A percentile compares a stretch with the other conserved stretches of the same genome.
These are phyloP conservation scores for Entophlyctis luteolus DNA, from an alignment of 192 early-diverging fungal genomes.

Conservation along the genomic window DNA sequence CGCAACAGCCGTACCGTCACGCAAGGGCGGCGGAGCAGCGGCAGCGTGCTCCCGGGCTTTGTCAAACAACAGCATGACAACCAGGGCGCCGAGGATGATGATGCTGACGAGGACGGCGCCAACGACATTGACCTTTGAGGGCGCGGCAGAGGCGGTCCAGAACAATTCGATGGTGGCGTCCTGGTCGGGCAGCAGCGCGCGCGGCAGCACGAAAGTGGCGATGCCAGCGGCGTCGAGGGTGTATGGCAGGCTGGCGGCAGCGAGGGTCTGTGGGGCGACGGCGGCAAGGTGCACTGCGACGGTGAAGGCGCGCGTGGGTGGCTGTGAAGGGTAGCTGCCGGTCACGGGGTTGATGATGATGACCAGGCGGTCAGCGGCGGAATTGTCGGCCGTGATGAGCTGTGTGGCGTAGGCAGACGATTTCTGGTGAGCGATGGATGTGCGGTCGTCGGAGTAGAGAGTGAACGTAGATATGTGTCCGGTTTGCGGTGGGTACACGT, in stretches of 20 bases:
- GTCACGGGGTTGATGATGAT: neutral
- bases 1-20: too few species aligned
- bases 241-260: too few species aligned
- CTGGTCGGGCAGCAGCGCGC: too few species aligned
- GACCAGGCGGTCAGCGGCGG: neutral
- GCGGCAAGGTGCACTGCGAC: too few species aligned
- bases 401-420: constrained; percentile 1
- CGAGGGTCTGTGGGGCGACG: too few species aligned
- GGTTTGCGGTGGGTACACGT: neutral
- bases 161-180: too few species aligned
- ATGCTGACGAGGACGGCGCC: neutral
- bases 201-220: too few species aligned
- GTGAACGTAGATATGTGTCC: neutral
- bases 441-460: constrained; percentile 8
- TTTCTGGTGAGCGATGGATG: neutral
- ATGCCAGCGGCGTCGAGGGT: too few species aligned
- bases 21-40: too few species aligned
- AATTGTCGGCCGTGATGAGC: neutral
- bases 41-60: neutral
- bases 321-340: constrained; percentile 2
- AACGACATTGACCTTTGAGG: too few species aligned
- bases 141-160: too few species aligned
- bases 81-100: neutral
- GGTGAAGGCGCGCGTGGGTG: too few species aligned
- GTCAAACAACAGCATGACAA: neutral